Evolutionary conservation across 73 alveolate genomes (phyloP), one percentile per base, ranked within the genome.

Genomic region (Durusdinium trenchii): DNA sequence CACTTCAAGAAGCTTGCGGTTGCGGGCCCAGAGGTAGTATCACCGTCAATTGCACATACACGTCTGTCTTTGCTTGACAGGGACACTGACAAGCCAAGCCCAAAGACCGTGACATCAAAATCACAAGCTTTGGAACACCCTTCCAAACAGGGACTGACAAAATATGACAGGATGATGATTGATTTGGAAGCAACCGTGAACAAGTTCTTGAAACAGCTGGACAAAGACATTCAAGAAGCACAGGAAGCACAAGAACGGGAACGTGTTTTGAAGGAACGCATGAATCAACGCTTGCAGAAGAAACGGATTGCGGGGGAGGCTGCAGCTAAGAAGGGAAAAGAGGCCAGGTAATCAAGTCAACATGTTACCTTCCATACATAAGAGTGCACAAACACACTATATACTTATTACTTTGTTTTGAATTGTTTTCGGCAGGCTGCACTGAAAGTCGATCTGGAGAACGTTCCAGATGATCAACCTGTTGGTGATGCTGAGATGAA

Each of bases 1-100:
- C 45, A 36, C 23, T 85, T 85, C 30, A 42, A 57, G 45, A 85
- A 54, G 81, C 38, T 48, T 60, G 95, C 95, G 40, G 26, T 85
- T 30, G 78, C 81, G 2, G 95, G 81, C 3, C 95, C 95, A 20
- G 36, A 7, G 0, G 94, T 83, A 16, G 16, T 36, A 10, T 51
- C 95, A 54, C 81, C 78, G 35, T 52, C 81, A 14, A 54, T 51
- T 14, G 40, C 48, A 42, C 14, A 52, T 30, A 85, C 78, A 35
- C 20, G 32, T 4, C 6, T 54, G 78, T 78, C 81, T 48, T 5
- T 40, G 57, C 6, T 54, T 30, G 52, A 36, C 5, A 42, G 3
- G 40, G 6, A 23, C 4, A 35, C 36, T 10, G 62, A 28, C 38
- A 52, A 54, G 42, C 95, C 57, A 42, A 38, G 52, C 30, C 35